Conservation (phyloP, 2,329 filamentous ascomycete genomes). For the Tolypocladium guangdongense region DNA sequence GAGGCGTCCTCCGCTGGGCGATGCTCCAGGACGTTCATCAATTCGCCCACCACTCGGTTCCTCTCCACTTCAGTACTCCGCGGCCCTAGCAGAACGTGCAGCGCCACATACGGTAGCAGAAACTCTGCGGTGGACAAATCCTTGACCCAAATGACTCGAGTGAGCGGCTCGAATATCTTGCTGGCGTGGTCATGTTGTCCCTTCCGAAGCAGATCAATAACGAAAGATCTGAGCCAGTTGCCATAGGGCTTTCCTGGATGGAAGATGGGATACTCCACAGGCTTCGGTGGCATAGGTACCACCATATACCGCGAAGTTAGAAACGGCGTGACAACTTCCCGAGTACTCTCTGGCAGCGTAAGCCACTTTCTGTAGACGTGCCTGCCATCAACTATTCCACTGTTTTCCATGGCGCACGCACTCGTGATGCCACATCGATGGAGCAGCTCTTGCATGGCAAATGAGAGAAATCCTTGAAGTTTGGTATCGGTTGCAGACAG, state of each 20-base stretch:
- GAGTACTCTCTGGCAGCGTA: conserved; percentile 62
- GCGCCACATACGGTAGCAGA: conserved; percentile 72
- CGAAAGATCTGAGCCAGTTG: conserved; percentile 72
- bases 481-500: conserved; percentile 79
- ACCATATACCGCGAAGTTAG: conserved; percentile 74
- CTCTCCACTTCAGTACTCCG: conserved; percentile 48
- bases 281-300: conserved; percentile 44
- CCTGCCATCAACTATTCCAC: conserved; percentile 34
- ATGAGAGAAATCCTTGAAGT: conserved; percentile 84
- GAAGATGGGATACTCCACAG: conserved; percentile 69
- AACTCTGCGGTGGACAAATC: conserved; percentile 82
- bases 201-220: conserved; percentile 71
- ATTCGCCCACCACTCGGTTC: conserved; percentile 57
- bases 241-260: conserved; percentile 55
- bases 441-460: conserved; percentile 86
- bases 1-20: conserved; percentile 37
- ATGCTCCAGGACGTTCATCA: conserved; percentile 63
- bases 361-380: conserved; percentile 65
- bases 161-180: conserved; percentile 70
- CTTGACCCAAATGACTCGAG: conserved; percentile 73
- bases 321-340: conserved; percentile 80
- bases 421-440: conserved; percentile 63
- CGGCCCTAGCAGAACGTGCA: conserved; percentile 73
- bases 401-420: conserved; percentile 33
- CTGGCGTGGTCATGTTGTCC: conserved; percentile 63